Percentiles rank a stretch among this genome's conserved stretches.
These are phyloP conservation scores for Epichloe brachyelytri DNA, from an alignment of 2,329 filamentous ascomycete species.

Conservation along the genomic window DNA sequence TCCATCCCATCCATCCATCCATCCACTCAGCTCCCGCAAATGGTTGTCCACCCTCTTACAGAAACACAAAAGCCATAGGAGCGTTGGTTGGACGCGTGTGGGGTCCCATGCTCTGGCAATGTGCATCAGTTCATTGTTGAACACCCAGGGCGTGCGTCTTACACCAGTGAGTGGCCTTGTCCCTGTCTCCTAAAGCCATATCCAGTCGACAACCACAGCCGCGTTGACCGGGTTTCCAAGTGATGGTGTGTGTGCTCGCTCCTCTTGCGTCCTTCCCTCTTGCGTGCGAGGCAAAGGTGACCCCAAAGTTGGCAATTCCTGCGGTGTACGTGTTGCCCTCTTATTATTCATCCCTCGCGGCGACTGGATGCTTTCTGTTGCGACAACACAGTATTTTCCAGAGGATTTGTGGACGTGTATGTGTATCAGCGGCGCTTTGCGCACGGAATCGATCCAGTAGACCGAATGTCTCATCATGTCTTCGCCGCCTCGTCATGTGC, in stretches of 20 bases:
- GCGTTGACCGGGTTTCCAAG: background rate
- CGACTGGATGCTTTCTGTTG: too few species aligned
- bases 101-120: background rate
- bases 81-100: background rate
- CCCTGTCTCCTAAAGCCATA: background rate
- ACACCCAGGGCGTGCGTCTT: background rate
- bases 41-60: too few species aligned
- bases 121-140: background rate
- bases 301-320: background rate
- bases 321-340: background rate
- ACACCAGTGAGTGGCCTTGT: background rate
- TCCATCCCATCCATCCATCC: too few species aligned
- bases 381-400: too few species aligned
- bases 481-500: too few species aligned
- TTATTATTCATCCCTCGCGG: background rate
- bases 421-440: too few species aligned
- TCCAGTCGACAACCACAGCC: background rate
- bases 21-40: too few species aligned
- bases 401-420: too few species aligned
- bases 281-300: background rate
- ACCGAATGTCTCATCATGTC: too few species aligned
- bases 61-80: background rate
- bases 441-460: too few species aligned
- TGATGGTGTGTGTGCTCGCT: background rate
- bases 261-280: background rate